Evolutionary conservation across 768 basidiomycete genomes (phyloP), one percentile per base, ranked within the genome.

Genomic region (Podaxis sp.): DNA sequence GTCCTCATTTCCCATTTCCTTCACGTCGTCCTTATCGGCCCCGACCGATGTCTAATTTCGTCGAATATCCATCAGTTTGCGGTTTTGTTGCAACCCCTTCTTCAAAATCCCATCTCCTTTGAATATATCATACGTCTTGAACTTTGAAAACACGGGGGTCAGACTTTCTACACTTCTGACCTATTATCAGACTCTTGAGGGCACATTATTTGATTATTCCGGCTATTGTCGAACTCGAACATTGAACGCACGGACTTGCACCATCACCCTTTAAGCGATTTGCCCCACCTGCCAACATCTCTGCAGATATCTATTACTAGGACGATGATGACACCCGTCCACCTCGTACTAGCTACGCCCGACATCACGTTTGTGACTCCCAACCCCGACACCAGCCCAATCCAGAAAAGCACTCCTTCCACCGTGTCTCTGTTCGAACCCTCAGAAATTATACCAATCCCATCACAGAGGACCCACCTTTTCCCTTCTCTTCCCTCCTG

Each of bases 251-350:
- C 52, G 36, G 52, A 54, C 52, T 54, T 54, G 42, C 6, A 44
- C 4, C 36, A 13, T 25, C 23, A 21, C 18, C 21, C 47, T 23
- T 18, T n/a, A 27, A 16, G 23, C 55, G 40, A 13, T 46, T 25
- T 28, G 55, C 55, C 55, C 55, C 55, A 55, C 55, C 37, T 42
- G 54, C 21, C 54, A 40, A 7, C 40, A 40, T 36, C 28, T 53
- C 51, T 18, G 18, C 51, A 25, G 2, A 10, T 16, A 18, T 36
- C 51, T 6, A 44, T 44, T 18, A 14, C 14, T 18, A 44, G 48
- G 48, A 50, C 48, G 23, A 50, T 50, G 6, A 44, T 44, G 48
- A 28, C 48, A 21, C 48, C 23, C 23, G 25, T 28, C 13, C 48
- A 10, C 42, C 42, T 44, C 23, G 21, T 28, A 50, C 48, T 7